Percentiles rank a stretch among this genome's conserved stretches.
phyloP scores from a whole-genome alignment of 768 basidiomycete genomes.

The Russula sp. region DNA sequence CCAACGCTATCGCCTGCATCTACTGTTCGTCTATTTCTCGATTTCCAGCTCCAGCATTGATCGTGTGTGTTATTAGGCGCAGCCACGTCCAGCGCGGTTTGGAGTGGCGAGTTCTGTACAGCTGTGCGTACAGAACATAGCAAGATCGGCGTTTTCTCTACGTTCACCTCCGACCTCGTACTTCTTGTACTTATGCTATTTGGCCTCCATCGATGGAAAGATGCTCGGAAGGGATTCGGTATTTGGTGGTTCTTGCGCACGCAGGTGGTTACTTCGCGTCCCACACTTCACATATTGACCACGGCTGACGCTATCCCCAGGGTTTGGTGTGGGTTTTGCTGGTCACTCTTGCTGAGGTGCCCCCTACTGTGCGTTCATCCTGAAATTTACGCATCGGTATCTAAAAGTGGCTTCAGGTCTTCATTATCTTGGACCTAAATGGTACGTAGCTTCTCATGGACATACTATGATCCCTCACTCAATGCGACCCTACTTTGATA shows the following conservation, averaged over 20 bases:
- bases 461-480: background rate
- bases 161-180: conserved; percentile 4
- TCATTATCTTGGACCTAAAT: conserved; percentile 14
- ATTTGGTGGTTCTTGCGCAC: conserved; percentile 8
- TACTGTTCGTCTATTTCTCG: background rate
- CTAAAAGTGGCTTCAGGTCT: background rate
- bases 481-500: background rate
- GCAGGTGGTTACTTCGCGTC: background rate
- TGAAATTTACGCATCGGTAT: background rate
- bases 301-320: background rate
- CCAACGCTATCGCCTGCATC: background rate
- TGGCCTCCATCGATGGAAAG: conserved; percentile 12
- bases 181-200: conserved; percentile 13
- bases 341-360: conserved; percentile 11
- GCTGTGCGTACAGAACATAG: background rate
- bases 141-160: background rate
- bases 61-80: background rate
- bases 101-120: background rate
- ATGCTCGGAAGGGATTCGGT: background rate
- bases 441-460: background rate
- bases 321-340: conserved; percentile 4
- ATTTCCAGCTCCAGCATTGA: background rate
- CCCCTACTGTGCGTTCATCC: conserved; percentile 7
- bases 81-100: background rate
- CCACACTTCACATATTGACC: background rate